Conservation (phyloP, 495 filamentous ascomycete species). For the Lasiosphaeriaceae sp. region DNA sequence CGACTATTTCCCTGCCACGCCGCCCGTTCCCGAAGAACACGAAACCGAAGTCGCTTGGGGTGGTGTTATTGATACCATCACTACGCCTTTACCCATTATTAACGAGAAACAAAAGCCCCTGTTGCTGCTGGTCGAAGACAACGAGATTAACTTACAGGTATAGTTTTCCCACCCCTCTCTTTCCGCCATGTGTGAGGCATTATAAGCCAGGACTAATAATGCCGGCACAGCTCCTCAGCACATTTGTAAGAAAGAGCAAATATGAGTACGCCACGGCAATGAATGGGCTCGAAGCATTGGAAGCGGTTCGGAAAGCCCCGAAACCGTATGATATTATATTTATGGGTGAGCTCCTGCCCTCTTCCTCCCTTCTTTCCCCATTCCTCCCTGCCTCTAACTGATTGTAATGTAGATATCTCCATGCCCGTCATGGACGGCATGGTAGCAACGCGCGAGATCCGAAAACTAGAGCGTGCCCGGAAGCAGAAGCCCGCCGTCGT, state of each 20-base stretch:
- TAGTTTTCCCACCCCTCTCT: not conserved
- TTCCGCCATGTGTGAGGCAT: not conserved
- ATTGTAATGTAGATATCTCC: constrained; percentile 41
- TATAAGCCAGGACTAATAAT: not conserved
- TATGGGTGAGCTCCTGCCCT: constrained; percentile 38
- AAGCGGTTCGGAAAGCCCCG: constrained; percentile 11
- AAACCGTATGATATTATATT: constrained; percentile 48
- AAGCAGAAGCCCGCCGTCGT: constrained; percentile 44
- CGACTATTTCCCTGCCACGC: not conserved
- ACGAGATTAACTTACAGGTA: constrained; percentile 3
- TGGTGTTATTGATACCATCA: too few species aligned
- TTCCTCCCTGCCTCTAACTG: not conserved
- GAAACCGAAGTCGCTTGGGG: too few species aligned
- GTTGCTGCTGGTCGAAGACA: constrained; percentile 7
- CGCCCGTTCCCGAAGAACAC: not conserved
- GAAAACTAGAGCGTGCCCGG: constrained; percentile 40
- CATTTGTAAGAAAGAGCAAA: constrained; percentile 1
- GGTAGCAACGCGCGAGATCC: constrained; percentile 52
- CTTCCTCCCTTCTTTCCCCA: not conserved
- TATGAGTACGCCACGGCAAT: constrained; percentile 30
- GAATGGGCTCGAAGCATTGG: constrained; percentile 42
- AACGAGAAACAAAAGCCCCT: not conserved
- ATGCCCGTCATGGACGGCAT: constrained; percentile 66
- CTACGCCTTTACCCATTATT: not conserved
- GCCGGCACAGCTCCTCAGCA: constrained; percentile 2